Evolutionary conservation across 2,329 filamentous ascomycete genomes (phyloP).

Genomic region (Chaetomiaceae sp.): DNA sequence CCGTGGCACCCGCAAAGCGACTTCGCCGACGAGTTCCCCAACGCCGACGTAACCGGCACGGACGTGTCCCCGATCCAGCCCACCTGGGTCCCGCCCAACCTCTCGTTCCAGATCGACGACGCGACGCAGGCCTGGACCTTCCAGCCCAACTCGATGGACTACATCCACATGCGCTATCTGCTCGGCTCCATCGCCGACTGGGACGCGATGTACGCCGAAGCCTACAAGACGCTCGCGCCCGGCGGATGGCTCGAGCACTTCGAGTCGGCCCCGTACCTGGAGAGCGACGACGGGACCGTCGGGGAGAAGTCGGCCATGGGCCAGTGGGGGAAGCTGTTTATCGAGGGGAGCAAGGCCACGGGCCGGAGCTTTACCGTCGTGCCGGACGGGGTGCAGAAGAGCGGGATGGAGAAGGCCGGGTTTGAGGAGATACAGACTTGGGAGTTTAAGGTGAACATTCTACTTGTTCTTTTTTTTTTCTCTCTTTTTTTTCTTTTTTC

Average conservation of each 20-base stretch:
- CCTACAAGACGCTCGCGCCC: conserved; percentile 43
- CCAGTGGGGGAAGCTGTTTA: conserved; percentile 10
- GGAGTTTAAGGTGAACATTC: background rate
- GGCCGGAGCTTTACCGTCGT: conserved; percentile 1
- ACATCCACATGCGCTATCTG: conserved; percentile 32
- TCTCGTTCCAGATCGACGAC: conserved; percentile 28
- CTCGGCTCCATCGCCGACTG: conserved; percentile 30
- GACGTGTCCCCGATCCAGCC: conserved; percentile 6
- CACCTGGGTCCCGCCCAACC: conserved; percentile 10
- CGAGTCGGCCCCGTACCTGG: conserved; percentile 26
- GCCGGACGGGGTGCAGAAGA: background rate
- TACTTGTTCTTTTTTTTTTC: no score
- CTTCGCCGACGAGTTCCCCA: conserved; percentile 7
- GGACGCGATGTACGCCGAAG: conserved; percentile 22
- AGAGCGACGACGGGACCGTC: conserved; percentile 29
- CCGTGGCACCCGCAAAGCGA: background rate
- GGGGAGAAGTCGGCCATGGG: conserved; percentile 26
- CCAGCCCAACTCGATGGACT: conserved; percentile 26
- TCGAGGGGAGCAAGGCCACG: conserved; percentile 2
- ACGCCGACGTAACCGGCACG: conserved; percentile 12
- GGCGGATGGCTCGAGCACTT: conserved; percentile 43
- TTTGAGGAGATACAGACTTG: conserved; percentile 27
- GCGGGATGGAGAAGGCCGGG: conserved; percentile 29
- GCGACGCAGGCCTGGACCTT: conserved; percentile 25
- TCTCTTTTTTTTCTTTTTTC: no score